These are phyloP conservation scores for Clonostachys rosea DNA, from an alignment of 2,329 filamentous ascomycete genomes.

Conservation along the genomic window DNA sequence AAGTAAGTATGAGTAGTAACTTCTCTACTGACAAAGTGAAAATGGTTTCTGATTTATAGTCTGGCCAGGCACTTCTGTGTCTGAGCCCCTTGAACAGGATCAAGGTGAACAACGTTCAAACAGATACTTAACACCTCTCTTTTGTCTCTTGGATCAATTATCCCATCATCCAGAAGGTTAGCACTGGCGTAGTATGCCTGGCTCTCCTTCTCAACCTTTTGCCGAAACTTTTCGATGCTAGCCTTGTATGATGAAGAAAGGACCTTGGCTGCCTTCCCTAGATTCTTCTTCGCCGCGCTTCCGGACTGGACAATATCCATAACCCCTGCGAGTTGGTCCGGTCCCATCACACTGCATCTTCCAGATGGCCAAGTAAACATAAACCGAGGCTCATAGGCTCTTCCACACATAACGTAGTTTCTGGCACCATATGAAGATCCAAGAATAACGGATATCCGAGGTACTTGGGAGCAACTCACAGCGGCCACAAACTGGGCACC, in stretches of 20 bases:
- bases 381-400: conserved; percentile 32
- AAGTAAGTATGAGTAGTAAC: no score
- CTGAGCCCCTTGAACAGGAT: no score
- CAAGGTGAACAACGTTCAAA: conserved; percentile 20
- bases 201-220: conserved; percentile 9
- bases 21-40: no score
- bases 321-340: conserved; percentile 13
- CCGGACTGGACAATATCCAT: conserved; percentile 11
- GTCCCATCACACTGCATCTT: conserved; percentile 14
- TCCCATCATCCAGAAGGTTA: conserved; percentile 17
- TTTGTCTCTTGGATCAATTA: conserved; percentile 18
- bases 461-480: conserved; percentile 33
- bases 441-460: conserved; percentile 36
- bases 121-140: conserved; percentile 17
- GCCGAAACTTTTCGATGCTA: conserved; percentile 5
- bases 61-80: no score
- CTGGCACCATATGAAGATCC: conserved; percentile 39
- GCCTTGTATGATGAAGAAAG: no score
- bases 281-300: conserved; percentile 11
- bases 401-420: conserved; percentile 40
- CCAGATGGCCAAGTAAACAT: conserved; percentile 22
- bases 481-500: conserved; percentile 38
- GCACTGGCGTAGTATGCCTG: conserved; percentile 12
- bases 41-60: no score
- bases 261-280: not conserved